Conservation (phyloP, 2,329 filamentous ascomycete genomes). For the Aspergillus neotritici region DNA sequence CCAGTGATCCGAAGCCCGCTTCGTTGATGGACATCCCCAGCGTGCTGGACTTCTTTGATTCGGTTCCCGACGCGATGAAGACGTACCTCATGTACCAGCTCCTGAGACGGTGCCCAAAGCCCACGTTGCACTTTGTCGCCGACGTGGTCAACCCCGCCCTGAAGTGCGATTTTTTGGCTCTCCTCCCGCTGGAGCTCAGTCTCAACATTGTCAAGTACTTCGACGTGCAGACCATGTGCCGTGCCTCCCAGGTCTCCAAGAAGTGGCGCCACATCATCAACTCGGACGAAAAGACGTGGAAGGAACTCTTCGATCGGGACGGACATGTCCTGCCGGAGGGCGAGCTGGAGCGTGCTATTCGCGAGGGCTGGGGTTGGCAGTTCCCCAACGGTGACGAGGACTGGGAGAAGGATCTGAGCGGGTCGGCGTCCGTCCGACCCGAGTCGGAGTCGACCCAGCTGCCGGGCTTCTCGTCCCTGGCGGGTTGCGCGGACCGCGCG, state of each 20-base stretch:
- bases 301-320: conserved; percentile 78
- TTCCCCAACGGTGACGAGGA: conserved; percentile 70
- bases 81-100: conserved; percentile 96
- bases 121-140: conserved; percentile 82
- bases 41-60: conserved; percentile 85
- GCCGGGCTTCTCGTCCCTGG: conserved; percentile 17
- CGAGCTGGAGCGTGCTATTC: conserved; percentile 78
- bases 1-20: conserved; percentile 24
- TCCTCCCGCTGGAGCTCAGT: conserved; percentile 78
- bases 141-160: conserved; percentile 87
- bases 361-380: conserved; percentile 97
- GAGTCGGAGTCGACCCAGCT: conserved; percentile 34
- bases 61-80: conserved; percentile 86
- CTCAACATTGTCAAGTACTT: conserved; percentile 84
- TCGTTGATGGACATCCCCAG: conserved; percentile 71
- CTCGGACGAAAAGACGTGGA: conserved; percentile 93
- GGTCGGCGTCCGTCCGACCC: conserved; percentile 36
- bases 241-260: conserved; percentile 87
- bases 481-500: conserved; percentile 21
- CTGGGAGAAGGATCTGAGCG: conserved; percentile 74
- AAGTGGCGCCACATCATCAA: conserved; percentile 89
- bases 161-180: conserved; percentile 85
- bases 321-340: conserved; percentile 72
- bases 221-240: conserved; percentile 78
- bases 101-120: conserved; percentile 77